Base-by-base conservation (phyloP, 2,329 filamentous ascomycete species). In the Endoconidiophora polonica region DNA sequence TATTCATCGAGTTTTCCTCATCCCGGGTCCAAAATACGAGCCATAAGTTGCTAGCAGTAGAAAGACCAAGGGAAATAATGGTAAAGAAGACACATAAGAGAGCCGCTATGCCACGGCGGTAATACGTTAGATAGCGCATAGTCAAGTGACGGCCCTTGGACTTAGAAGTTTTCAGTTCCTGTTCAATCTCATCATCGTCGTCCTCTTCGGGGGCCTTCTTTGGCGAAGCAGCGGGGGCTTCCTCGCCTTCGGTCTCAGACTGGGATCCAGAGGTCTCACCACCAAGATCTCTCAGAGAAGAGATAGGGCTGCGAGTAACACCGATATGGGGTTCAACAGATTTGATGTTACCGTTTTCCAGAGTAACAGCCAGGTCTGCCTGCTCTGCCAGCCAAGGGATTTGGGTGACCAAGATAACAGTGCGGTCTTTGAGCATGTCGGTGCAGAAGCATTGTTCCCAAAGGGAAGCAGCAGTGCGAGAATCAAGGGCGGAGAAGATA, bases 391-490 rank as follows among this genome's bases (percentile, higher is more conserved):
- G 67, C 71, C 71, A 74, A 1, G 68, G 70, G 38, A 73, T 58
- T 55, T 78, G 75, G 2, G 73, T 76, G 3, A 78, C 74, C 14
- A 79, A 63, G 4, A 79, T 68, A 1, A 70, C 66, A 1, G 75
- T 79, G 26, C 74, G 65, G 6, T 69, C 72, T 18, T 64, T 64
- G 7, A 79, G 64, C 23, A 79, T 57, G 44, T 74, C 71, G 44
- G 68, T 65, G 52, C 74, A 76, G 57, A 79, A 78, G 55, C 72
- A 76, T 49, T 69, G 64, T 52, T 73, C 68, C 69, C 74, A 78
- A 1, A 79, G 65, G 2, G 66, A 63, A 14, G 71, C 70, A 1
- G 72, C 69, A 0, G 76, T 79, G 55, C 75, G 74, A 16, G 74
- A 68, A 56, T 79, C 75, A 0, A 79, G 63, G 0, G 75, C 75